phyloP scores from a whole-genome alignment of 345 rosid genomes.

The Populus tremula region DNA sequence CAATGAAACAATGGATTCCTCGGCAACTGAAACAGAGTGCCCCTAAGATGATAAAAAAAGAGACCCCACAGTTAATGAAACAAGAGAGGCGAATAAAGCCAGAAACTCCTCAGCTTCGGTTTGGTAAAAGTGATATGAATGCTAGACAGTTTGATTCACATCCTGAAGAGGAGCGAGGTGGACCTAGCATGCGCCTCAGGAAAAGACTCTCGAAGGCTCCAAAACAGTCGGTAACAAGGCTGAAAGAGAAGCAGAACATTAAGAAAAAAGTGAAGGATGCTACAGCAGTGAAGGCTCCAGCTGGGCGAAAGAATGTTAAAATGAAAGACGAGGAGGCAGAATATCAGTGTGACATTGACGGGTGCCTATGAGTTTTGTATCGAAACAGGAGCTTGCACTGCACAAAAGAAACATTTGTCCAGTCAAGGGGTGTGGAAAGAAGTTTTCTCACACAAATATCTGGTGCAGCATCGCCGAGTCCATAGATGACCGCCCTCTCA shows the following conservation, averaged over 20 bases:
- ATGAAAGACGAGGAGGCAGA: conserved; percentile 51
- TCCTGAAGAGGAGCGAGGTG: conserved; percentile 47
- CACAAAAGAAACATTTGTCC: conserved; percentile 89
- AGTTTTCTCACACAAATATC: conserved; percentile 91
- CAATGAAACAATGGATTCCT: conserved; percentile 27
- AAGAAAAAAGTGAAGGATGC: conserved; percentile 47
- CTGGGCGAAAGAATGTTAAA: conserved; percentile 36
- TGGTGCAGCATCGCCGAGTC: conserved; percentile 90
- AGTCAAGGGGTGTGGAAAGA: conserved; percentile 87
- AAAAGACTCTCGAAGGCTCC: conserved; percentile 48
- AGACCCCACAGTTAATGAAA: conserved; percentile 10
- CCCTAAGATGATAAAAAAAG: conserved; percentile 7
- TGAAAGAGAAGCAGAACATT: conserved; percentile 43
- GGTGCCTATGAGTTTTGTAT: conserved; percentile 79
- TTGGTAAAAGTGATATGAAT: conserved; percentile 30
- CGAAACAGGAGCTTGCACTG: conserved; percentile 62
- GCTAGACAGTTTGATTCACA: conserved; percentile 22
- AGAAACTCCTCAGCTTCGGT: conserved; percentile 29
- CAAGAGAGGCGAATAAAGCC: conserved; percentile 38
- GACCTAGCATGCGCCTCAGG: conserved; percentile 79
- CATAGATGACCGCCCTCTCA: conserved; percentile 91
- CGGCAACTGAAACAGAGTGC: conserved; percentile 24
- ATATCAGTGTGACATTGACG: conserved; percentile 81
- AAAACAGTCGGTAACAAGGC: conserved; percentile 34
- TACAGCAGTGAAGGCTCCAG: conserved; percentile 26